phyloP scores from a whole-genome alignment of 805 yeast genomes.

The Priceomyces medius region DNA sequence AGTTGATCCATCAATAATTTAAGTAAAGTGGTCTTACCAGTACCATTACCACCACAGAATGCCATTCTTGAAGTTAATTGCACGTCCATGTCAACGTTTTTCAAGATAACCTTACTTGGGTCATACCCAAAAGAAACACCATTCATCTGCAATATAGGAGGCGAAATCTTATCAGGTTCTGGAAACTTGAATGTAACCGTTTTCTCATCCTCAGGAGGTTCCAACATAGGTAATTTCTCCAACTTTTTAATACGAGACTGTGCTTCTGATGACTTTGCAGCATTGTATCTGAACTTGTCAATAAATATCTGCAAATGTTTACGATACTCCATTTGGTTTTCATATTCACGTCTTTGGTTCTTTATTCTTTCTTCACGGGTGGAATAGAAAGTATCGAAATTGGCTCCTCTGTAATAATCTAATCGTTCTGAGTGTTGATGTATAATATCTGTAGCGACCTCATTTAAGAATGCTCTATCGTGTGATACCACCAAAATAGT shows the following conservation, averaged over 20 bases:
- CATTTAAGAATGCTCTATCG: constrained; percentile 95
- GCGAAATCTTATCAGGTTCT: constrained; percentile 88
- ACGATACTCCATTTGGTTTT: constrained; percentile 94
- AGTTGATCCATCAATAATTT: constrained; percentile 80
- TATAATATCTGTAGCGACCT: constrained; percentile 96
- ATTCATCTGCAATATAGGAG: constrained; percentile 88
- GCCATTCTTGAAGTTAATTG: constrained; percentile 95
- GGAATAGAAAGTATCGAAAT: constrained; percentile 88
- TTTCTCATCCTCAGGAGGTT: constrained; percentile 92
- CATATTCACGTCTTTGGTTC: constrained; percentile 92
- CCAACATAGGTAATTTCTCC: constrained; percentile 89
- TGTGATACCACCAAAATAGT: constrained; percentile 96
- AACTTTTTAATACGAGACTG: constrained; percentile 96
- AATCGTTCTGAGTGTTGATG: constrained; percentile 97
- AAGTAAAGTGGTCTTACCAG: constrained; percentile 95
- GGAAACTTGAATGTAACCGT: constrained; percentile 86
- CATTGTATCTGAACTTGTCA: constrained; percentile 95
- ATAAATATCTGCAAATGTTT: constrained; percentile 91
- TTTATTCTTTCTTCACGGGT: constrained; percentile 95
- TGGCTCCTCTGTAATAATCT: constrained; percentile 91
- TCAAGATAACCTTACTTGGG: constrained; percentile 61
- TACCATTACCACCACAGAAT: constrained; percentile 97
- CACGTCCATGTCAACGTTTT: constrained; percentile 82
- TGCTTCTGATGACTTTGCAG: constrained; percentile 96
- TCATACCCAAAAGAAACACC: constrained; percentile 84